phyloP scores from a whole-genome alignment of 139 green algal genomes.

The Coccomyxa sp. region DNA sequence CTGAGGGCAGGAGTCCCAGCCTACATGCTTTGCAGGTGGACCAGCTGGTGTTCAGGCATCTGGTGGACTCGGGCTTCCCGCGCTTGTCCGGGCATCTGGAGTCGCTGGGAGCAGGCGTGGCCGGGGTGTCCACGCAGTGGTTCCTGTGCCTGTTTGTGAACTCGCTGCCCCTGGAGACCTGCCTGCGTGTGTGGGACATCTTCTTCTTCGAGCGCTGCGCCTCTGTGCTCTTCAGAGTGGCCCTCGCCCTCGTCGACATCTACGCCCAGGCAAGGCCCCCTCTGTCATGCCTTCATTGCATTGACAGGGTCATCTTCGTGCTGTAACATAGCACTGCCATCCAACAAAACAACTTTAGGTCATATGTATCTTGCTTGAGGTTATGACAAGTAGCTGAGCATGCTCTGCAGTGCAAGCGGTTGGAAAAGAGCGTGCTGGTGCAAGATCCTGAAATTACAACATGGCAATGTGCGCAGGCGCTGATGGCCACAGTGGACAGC shows the following conservation, averaged over 20 bases:
- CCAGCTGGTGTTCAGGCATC: constrained; percentile 33
- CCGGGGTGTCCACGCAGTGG: constrained; percentile 57
- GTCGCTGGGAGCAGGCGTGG: constrained; percentile 52
- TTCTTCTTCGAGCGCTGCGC: constrained; percentile 67
- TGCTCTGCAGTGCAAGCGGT: too few relatives aligned
- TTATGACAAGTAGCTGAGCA: too few relatives aligned
- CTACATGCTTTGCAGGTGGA: constrained; percentile 22
- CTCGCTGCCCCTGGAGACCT: constrained; percentile 77
- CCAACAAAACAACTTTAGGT: too few relatives aligned
- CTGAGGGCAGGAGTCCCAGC: background rate
- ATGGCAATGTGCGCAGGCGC: constrained; percentile 44
- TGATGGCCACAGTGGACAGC: constrained; percentile 43
- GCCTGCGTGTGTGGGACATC: constrained; percentile 81
- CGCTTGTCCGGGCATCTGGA: constrained; percentile 51
- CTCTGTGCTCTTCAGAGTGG: constrained; percentile 70
- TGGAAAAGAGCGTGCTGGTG: too few relatives aligned
- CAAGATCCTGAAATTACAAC: too few relatives aligned
- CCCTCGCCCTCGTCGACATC: constrained; percentile 71
- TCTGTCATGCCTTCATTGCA: too few relatives aligned
- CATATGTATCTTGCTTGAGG: too few relatives aligned
- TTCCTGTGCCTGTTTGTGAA: constrained; percentile 91
- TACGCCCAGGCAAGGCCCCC: constrained; percentile 48
- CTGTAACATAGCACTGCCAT: too few relatives aligned
- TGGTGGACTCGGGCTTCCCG: constrained; percentile 68
- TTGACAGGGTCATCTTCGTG: too few relatives aligned